phyloP scores from a whole-genome alignment of 495 filamentous ascomycete species.

The Aspergillus saccharolyticus region DNA sequence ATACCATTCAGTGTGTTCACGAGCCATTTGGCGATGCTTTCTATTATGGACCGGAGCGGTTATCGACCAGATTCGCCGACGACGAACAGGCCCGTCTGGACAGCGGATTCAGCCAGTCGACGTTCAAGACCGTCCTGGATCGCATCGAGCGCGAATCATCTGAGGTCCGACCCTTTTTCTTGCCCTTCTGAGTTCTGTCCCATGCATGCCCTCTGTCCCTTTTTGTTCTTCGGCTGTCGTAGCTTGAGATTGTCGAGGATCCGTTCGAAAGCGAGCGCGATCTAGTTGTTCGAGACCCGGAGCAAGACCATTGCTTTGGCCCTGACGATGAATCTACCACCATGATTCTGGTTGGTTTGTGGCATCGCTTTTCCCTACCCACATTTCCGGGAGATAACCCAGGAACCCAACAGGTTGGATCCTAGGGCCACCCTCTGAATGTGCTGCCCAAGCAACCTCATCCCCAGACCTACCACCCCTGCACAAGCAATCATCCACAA shows the following conservation, averaged over 20 bases:
- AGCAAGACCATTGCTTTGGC: no score
- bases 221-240: not conserved
- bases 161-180: conserved; percentile 53
- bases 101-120: conserved; percentile 72
- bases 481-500: no score
- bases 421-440: no score
- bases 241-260: no score
- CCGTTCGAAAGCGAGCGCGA: no score
- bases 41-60: conserved; percentile 87
- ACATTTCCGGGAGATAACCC: no score
- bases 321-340: no score
- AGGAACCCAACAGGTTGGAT: no score
- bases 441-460: not conserved
- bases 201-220: conserved; percentile 9
- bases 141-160: conserved; percentile 59
- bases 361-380: no score
- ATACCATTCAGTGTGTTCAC: conserved; percentile 76
- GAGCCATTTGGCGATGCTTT: conserved; percentile 97
- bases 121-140: conserved; percentile 71
- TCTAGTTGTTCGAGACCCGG: no score
- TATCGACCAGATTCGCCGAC: conserved; percentile 67
- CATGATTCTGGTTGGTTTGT: no score
- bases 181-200: conserved; percentile 11
- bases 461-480: not conserved
- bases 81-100: conserved; percentile 63